Evolutionary conservation across 2,329 filamentous ascomycete genomes (phyloP), one percentile per base, ranked within the genome.

Genomic region (Diaporthe nobilis): DNA sequence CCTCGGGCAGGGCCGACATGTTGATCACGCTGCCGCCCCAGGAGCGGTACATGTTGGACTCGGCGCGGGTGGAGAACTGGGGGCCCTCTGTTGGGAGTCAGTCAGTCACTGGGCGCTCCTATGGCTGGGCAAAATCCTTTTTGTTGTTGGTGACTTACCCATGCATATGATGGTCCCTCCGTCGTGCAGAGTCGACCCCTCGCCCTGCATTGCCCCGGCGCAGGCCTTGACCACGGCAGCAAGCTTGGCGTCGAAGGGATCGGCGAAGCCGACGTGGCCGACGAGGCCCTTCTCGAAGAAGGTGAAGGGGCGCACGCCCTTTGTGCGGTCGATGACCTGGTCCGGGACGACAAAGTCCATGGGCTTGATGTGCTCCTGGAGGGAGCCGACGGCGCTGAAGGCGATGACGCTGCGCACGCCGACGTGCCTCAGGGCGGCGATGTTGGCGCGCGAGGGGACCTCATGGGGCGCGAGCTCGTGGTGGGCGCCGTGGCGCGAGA

Each of bases 1-100:
- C 94, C 87, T 99, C 97, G 28, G 97, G 97, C 22, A 99, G 90
- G 20, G 93, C 94, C 60, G 95, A 98, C 97, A 99, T 99, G 90
- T 98, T 98, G 89, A 99, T 98, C 72, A 98, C 94, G 79, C 91
- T 94, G 80, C 96, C 96, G 81, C 96, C 96, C 94, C 95, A 98
- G 77, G 92, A 89, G 80, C 97, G 95, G 89, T 99, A 99, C 87
- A 99, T 92, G 85, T 98, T 92, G 75, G 94, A 97, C 87, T 99
- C 97, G 75, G 97, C 96, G 77, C 97, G 95, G 25, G 97, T 98
- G 77, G 94, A 97, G 90, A 99, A 99, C 81, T 98, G 95, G 28
- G 97, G 97, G n/a, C 97, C 97, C 90, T 99, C 97, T 94, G 80
- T 77, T 75, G 22, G 63, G 34, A 34, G 20, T 6, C 65, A 34